Evolutionary conservation across 495 filamentous ascomycete genomes (phyloP).

Genomic region (Daldinia caldariorum): DNA sequence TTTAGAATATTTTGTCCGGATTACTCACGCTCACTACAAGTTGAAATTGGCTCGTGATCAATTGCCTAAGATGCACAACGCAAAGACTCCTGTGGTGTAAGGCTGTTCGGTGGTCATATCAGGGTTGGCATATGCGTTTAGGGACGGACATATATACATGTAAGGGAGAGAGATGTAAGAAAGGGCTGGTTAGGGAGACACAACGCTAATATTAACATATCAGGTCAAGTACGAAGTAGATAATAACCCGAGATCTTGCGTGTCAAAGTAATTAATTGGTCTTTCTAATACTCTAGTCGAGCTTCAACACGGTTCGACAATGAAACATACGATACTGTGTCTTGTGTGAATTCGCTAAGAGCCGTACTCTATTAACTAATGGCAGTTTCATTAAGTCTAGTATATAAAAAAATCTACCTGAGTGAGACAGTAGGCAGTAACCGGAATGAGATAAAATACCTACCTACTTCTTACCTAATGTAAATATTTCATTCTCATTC

Average conservation of each 20-base stretch:
- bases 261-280: not conserved
- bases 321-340: not conserved
- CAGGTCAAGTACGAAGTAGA: not conserved
- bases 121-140: not conserved
- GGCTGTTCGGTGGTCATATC: not conserved
- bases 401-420: not conserved
- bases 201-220: not conserved
- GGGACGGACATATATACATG: not conserved
- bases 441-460: not conserved
- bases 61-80: not conserved
- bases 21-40: not conserved
- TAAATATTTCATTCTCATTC: not conserved
- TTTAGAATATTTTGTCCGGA: not conserved
- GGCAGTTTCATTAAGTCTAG: not conserved
- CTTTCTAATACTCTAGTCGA: not conserved
- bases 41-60: not conserved
- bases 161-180: not conserved
- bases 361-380: no score
- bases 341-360: no score
- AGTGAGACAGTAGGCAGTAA: not conserved
- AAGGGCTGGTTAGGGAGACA: not conserved
- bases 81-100: not conserved
- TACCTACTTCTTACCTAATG: no score
- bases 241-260: not conserved
- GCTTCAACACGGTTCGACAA: not conserved